phyloP scores from a whole-genome alignment of 1,284 basidiomycete genomes.

The Cutaneotrichosporon sp. region DNA sequence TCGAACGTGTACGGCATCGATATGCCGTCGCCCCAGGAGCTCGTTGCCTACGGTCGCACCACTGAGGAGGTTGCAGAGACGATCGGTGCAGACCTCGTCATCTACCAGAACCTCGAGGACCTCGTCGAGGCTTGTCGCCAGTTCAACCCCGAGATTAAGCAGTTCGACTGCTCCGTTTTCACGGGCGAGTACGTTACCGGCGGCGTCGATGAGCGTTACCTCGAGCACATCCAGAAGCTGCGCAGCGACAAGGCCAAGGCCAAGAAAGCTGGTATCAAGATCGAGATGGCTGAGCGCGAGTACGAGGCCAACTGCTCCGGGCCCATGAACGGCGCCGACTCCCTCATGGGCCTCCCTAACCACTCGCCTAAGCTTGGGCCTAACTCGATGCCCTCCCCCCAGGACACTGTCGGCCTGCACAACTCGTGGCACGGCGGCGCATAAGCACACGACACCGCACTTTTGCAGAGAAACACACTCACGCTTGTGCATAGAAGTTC shows the following conservation, averaged over 20 bases:
- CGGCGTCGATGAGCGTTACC: conserved; percentile 84
- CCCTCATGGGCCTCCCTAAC: conserved; percentile 51
- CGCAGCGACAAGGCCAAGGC: conserved; percentile 81
- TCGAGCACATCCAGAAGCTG: conserved; percentile 70
- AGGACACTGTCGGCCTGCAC: conserved; percentile 52
- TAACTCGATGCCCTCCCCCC: conserved; percentile 35
- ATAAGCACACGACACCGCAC: not conserved
- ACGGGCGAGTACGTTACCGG: conserved; percentile 96
- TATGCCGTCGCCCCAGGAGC: conserved; percentile 93
- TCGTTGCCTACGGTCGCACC: conserved; percentile 83
- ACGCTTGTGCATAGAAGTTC: conserved; percentile 9
- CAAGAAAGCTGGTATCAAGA: conserved; percentile 44
- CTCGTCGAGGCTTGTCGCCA: conserved; percentile 83
- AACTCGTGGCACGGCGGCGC: conserved; percentile 37
- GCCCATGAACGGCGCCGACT: conserved; percentile 52
- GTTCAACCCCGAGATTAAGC: conserved; percentile 74
- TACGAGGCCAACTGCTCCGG: conserved; percentile 45
- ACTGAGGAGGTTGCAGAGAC: conserved; percentile 72
- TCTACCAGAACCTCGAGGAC: conserved; percentile 94
- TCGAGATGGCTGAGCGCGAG: conserved; percentile 37
- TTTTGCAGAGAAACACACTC: not conserved
- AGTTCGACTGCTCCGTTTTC: conserved; percentile 97
- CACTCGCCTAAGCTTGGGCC: conserved; percentile 52
- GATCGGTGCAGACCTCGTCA: conserved; percentile 94
- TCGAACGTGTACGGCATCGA: conserved; percentile 99